Conservation (phyloP, 352 stramenopile genomes). For the Phytophthora melonis region DNA sequence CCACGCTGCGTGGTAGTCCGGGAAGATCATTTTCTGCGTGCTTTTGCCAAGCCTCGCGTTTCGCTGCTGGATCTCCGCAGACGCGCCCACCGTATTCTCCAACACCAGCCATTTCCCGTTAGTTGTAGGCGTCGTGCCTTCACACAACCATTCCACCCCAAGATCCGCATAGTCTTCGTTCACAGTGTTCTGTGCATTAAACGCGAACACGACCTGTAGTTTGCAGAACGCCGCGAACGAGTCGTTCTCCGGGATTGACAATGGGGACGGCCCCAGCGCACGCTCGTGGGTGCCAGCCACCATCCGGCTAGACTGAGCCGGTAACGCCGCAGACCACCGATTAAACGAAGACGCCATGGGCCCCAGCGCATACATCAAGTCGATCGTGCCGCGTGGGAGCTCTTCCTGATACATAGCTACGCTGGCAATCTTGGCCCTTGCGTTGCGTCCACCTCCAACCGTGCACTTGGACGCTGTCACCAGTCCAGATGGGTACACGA, state of each 20-base stretch:
- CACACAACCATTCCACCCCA: conserved; percentile 75
- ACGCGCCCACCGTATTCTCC: conserved; percentile 60
- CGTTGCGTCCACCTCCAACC: conserved; percentile 59
- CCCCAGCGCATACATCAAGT: conserved; percentile 67
- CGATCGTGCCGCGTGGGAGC: conserved; percentile 57
- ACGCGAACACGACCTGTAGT: conserved; percentile 79
- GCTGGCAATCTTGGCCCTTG: conserved; percentile 61
- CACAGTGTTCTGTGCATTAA: conserved; percentile 65
- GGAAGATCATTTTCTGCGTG: conserved; percentile 55
- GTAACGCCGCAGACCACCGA: conserved; percentile 46
- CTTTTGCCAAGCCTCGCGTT: conserved; percentile 70
- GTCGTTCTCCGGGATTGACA: conserved; percentile 53
- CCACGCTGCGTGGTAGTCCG: conserved; percentile 61
- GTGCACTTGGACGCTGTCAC: conserved; percentile 82
- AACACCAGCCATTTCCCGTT: conserved; percentile 75
- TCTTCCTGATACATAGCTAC: conserved; percentile 88
- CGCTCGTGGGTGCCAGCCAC: conserved; percentile 65
- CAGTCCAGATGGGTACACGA: conserved; percentile 79
- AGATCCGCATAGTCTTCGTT: conserved; percentile 70
- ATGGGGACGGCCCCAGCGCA: conserved; percentile 48
- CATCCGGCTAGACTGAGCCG: conserved; percentile 38
- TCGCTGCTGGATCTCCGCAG: conserved; percentile 80
- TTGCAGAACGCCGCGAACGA: conserved; percentile 57
- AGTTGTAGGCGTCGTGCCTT: conserved; percentile 51
- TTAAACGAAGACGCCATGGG: conserved; percentile 73